A percentile compares a stretch with the other conserved stretches of the same genome.
phyloP scores from a whole-genome alignment of 1,139 yeast genomes.

The Yamadazyma blattariae region DNA sequence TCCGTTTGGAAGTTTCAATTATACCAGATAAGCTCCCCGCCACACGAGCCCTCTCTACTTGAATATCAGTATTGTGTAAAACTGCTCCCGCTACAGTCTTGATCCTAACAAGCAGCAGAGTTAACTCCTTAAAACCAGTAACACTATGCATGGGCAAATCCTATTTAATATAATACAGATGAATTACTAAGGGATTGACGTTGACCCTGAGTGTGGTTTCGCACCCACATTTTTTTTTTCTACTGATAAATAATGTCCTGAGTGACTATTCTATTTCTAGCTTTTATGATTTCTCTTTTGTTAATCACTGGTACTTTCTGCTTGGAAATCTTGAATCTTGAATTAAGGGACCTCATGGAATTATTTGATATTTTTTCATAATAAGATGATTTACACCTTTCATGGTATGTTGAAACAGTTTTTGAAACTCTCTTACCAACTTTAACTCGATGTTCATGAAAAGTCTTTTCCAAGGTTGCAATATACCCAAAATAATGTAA shows the following conservation, averaged over 20 bases:
- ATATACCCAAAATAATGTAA: slow-evolving; percentile 1
- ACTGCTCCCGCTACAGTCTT: neutral
- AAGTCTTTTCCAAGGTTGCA: neutral
- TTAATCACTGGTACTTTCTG: no score
- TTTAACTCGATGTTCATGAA: neutral
- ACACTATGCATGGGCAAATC: neutral
- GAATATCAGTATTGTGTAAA: neutral
- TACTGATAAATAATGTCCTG: no score
- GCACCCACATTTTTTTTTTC: no score
- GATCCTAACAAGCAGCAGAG: neutral
- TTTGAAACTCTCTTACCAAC: neutral
- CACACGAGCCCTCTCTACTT: neutral
- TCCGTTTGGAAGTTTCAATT: neutral
- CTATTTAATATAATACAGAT: no score
- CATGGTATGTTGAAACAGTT: neutral
- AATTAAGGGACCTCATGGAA: no score
- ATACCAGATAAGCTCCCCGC: neutral
- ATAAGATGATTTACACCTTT: neutral
- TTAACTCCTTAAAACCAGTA: neutral
- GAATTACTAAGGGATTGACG: no score
- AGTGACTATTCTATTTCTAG: no score
- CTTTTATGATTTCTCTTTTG: no score
- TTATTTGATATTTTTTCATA: neutral
- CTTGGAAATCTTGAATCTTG: no score
- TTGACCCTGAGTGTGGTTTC: no score